Percentiles rank a stretch among this genome's conserved stretches.
phyloP scores from a whole-genome alignment of 1,284 basidiomycete species.

The Pseudozyma pruni region DNA sequence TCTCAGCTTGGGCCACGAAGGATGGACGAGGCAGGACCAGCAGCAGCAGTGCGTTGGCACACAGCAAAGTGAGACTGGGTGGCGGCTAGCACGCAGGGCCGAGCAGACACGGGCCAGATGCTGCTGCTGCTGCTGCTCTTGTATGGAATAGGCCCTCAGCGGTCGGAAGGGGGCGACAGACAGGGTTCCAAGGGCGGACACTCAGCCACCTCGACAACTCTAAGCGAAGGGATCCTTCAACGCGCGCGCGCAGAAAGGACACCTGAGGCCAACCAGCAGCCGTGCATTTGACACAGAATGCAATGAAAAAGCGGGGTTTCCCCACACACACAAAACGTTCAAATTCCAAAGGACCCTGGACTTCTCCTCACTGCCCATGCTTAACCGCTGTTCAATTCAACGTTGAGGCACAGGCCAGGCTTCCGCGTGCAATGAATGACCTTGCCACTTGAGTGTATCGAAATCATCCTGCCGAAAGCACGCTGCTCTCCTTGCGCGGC shows the following conservation, averaged over 20 bases:
- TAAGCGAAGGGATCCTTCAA: too few species aligned
- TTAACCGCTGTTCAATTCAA: conserved; percentile 1
- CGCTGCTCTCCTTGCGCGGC: too few species aligned
- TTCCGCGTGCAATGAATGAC: too few species aligned
- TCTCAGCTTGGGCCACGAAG: background rate
- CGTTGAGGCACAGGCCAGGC: conserved; percentile 18
- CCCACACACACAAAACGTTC: conserved; percentile 19
- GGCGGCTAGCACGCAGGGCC: conserved; percentile 2
- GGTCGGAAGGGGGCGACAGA: too few species aligned
- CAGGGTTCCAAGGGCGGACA: too few species aligned
- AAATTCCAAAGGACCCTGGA: conserved; percentile 18
- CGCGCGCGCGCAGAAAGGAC: background rate
- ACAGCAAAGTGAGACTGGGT: background rate
- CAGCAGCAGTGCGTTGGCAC: background rate
- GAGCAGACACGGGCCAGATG: too few species aligned
- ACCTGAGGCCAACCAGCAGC: conserved; percentile 29
- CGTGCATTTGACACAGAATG: conserved; percentile 6
- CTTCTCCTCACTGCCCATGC: too few species aligned
- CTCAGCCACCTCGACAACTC: too few species aligned
- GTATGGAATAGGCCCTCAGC: background rate
- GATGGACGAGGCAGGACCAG: background rate
- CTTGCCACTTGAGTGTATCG: too few species aligned
- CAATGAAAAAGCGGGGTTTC: conserved; percentile 34
- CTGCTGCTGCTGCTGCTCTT: background rate
- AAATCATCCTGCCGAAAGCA: background rate